Evolutionary conservation across 2,329 filamentous ascomycete species (phyloP), one percentile per base, ranked within the genome.

Genomic region (Pyrenochaeta sp.): DNA sequence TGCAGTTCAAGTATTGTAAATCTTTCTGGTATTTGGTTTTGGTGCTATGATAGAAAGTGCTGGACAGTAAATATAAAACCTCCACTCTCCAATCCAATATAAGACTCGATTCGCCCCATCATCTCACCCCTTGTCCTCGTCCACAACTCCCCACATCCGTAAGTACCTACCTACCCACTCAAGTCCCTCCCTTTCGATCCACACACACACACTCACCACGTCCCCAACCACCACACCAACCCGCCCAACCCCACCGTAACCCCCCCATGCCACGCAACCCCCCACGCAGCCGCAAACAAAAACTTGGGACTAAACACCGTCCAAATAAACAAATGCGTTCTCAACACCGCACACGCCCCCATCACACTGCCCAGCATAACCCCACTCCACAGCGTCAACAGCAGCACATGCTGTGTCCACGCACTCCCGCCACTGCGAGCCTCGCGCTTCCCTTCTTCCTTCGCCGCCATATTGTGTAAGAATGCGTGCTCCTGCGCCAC

Each of bases 291-390:
- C 53, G 85, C 89, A 69, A 96, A 99, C 55, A 99, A 74, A 70
- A 92, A 97, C 72, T 97, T 99, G 0, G 94, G 94, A 53, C 90
- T 96, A 71, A 99, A 99, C 8, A 99, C 94, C 1, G 93, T 97
- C 94, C 94, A 99, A 50, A 99, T 92, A 68, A 99, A 99, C 44
- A 99, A 72, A 77, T 99, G 94, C 20, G 89, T 90, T 55, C 93
- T 79, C 65, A 99, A 71, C 6, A 82, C 78, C 34, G 88, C 91
- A 70, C 94, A 99, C 11, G 93, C 91, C 10, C 81, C 83, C 93
- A 97, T 97, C 17, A 96, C 87, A 32, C 84, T 87, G 3, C 84
- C 72, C 39, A 89, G 72, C 52, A 84, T 84, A 1, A 77, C 75
- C 1, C 87, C 80, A 8, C 82, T 75, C 67, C 94, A 96, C 8